phyloP scores from a whole-genome alignment of 2,329 filamentous ascomycete genomes.

The Alternaria arborescens region DNA sequence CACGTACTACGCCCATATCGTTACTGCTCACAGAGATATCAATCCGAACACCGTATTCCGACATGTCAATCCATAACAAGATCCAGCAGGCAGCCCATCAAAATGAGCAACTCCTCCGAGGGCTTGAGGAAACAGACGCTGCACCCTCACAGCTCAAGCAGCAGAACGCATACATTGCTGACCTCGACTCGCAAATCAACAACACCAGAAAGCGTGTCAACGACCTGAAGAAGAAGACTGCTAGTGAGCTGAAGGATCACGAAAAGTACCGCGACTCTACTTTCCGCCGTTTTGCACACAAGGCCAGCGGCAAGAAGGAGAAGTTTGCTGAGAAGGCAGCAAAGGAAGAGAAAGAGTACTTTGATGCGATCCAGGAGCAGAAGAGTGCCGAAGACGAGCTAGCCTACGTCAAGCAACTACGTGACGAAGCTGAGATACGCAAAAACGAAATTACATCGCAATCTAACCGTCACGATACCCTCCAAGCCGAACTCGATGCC shows the following conservation, averaged over 20 bases:
- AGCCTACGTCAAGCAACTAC: constrained; percentile 34
- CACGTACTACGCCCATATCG: background rate
- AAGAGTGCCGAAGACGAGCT: constrained; percentile 45
- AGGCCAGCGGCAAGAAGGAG: constrained; percentile 39
- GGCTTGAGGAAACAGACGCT: constrained; percentile 40
- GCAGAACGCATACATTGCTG: constrained; percentile 39
- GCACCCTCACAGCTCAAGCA: constrained; percentile 43
- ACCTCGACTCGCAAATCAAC: constrained; percentile 36
- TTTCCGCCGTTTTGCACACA: constrained; percentile 44
- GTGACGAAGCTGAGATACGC: constrained; percentile 33
- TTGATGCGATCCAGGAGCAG: constrained; percentile 44
- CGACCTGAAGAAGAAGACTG: constrained; percentile 29
- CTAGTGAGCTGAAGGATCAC: constrained; percentile 39
- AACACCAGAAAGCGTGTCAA: constrained; percentile 27
- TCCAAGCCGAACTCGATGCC: constrained; percentile 39
- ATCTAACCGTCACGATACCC: constrained; percentile 25
- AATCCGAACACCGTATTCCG: background rate
- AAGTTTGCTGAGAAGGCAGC: constrained; percentile 43
- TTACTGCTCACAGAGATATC: background rate
- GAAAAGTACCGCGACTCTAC: constrained; percentile 47
- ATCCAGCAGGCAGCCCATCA: constrained; percentile 39
- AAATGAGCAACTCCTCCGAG: constrained; percentile 37
- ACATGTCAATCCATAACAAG: constrained; percentile 35
- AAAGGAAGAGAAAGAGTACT: constrained; percentile 49
- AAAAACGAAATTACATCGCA: constrained; percentile 25